These are phyloP conservation scores for Sporothrix protearum DNA, from an alignment of 2,329 filamentous ascomycete genomes.

Conservation along the genomic window DNA sequence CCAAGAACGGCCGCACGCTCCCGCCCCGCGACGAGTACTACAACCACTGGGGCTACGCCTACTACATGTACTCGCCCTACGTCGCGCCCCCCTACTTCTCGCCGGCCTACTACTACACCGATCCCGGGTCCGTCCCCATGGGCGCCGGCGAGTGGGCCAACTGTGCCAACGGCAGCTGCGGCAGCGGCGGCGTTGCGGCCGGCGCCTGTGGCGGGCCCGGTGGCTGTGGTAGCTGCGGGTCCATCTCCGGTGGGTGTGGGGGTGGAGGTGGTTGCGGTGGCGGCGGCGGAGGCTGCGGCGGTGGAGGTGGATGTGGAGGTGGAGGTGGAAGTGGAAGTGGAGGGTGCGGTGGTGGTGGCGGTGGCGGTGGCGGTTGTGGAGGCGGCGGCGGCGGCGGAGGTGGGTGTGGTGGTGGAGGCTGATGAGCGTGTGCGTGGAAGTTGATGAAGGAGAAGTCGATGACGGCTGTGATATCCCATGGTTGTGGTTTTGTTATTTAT, in stretches of 20 bases:
- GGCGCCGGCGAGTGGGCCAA: constrained; percentile 40
- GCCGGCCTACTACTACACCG: constrained; percentile 45
- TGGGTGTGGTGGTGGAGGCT: no score
- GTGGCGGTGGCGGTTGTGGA: background rate
- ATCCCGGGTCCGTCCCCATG: constrained; percentile 37
- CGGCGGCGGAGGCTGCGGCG: constrained; percentile 21
- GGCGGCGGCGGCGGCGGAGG: no score
- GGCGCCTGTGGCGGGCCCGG: constrained; percentile 45
- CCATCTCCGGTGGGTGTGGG: background rate
- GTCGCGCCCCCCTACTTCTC: constrained; percentile 44
- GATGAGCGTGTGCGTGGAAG: no score
- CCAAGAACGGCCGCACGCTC: constrained; percentile 47
- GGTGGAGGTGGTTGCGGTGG: constrained; percentile 21
- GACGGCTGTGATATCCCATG: no score
- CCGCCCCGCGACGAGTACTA: constrained; percentile 50
- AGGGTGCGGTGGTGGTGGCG: constrained; percentile 11
- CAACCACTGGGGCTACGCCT: constrained; percentile 53
- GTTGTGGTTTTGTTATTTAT: no score
- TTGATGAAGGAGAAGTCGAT: no score
- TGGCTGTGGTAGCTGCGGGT: constrained; percentile 34
- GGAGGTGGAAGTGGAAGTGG: constrained; percentile 3
- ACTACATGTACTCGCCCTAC: constrained; percentile 49
- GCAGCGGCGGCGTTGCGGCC: constrained; percentile 41
- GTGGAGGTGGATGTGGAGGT: background rate
- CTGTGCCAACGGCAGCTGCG: constrained; percentile 50